phyloP scores from a whole-genome alignment of 306 rosid species.

The Lathyrus oleraceus region DNA sequence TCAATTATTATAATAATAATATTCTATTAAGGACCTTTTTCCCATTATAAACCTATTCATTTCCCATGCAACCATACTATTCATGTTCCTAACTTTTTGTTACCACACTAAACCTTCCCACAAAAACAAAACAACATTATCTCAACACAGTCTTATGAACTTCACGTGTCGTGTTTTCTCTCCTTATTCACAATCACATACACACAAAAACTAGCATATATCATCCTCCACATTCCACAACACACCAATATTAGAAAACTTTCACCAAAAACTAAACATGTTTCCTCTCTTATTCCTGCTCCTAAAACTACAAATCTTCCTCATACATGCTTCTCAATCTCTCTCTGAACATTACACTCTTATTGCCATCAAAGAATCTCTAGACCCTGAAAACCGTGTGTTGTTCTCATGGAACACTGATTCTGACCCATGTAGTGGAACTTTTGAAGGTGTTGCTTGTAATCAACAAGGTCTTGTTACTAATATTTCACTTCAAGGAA shows the following conservation, averaged over 20 bases:
- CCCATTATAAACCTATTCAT: background rate
- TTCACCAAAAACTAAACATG: conserved; percentile 36
- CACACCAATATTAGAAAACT: background rate
- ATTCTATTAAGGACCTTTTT: no score
- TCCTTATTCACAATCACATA: background rate
- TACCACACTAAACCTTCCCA: background rate
- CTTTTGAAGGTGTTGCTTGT: conserved; percentile 80
- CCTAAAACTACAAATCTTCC: conserved; percentile 15
- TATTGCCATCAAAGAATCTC: conserved; percentile 60
- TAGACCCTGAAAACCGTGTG: conserved; percentile 69
- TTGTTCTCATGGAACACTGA: conserved; percentile 61
- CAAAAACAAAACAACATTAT: background rate
- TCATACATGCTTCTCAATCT: conserved; percentile 28
- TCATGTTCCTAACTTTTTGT: conserved; percentile 3
- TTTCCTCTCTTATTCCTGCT: conserved; percentile 29
- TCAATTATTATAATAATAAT: no score
- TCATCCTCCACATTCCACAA: background rate
- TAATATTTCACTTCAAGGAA: conserved; percentile 78
- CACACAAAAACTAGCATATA: background rate
- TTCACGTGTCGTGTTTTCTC: conserved; percentile 5
- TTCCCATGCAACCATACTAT: conserved; percentile 1
- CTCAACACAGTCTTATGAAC: background rate
- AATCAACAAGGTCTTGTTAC: conserved; percentile 63
- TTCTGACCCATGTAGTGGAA: conserved; percentile 66
- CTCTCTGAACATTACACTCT: conserved; percentile 57